Evolutionary conservation across 2,329 filamentous ascomycete genomes (phyloP), one percentile per base, ranked within the genome.

Genomic region (Drechslerella coelobrocha): DNA sequence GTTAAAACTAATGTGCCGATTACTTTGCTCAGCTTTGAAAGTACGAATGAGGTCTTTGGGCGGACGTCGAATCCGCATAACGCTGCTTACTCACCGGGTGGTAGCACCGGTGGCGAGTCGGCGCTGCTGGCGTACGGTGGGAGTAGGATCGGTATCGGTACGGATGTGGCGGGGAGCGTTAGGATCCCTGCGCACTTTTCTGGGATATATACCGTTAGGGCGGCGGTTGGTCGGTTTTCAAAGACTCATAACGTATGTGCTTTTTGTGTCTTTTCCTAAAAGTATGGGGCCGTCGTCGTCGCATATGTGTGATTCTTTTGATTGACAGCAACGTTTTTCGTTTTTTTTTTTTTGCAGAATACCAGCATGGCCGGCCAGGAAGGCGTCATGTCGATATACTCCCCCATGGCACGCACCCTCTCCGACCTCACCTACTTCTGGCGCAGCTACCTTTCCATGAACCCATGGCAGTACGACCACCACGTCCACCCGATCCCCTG

Each of bases 1-100:
- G 91, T 92, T 73, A 97, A 97, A 82, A 97, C 92, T 0, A 94
- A 94, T 72, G 78, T 95, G 1, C 93, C 92, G 3, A 89, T 93
- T 62, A 96, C 92, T 0, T 84, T 96, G 1, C 83, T 96, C 41
- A 92, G 89, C 63, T 96, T 96, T 76, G 92, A 96, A 79, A 92
- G 89, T 14, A 86, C 86, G 55, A 89, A 88, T 75, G 85, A 87
- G 71, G 82, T 97, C 19, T 97, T 92, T 91, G 92, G 93, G 7
- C 84, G 87, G 29, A 88, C 85, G 74, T 87, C 84, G 14, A 97
- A 96, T 77, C 92, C 92, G 0, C 91, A 96, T 79, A 92, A 91
- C 77, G 79, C 80, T n/a, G 86, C 85, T 39, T 96, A 95, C 81
- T 92, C 90, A 0, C 91, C 92, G 0, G 93, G 93, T 21, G 93